Conservation (phyloP, 371 early-diverging fungal species). For the Mortierella sp. region DNA sequence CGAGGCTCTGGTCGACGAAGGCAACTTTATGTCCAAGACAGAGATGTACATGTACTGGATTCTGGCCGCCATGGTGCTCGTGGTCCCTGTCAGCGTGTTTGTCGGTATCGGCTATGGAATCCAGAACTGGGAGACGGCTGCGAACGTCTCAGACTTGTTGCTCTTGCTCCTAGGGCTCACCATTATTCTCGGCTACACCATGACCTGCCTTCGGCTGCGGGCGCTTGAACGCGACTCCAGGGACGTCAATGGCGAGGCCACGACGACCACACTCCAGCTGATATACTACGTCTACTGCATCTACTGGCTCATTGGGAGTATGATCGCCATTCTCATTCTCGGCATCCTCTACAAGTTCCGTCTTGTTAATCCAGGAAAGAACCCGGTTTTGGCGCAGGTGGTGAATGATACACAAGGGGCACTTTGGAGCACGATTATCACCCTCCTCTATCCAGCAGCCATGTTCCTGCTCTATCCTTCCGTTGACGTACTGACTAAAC, state of each 20-base stretch:
- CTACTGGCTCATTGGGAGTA: constrained; percentile 48
- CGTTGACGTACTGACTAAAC: constrained; percentile 39
- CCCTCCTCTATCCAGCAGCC: constrained; percentile 45
- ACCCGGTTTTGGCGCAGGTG: constrained; percentile 31
- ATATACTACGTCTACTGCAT: constrained; percentile 43
- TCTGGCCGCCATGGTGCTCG: constrained; percentile 14
- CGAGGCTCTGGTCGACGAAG: constrained; percentile 47
- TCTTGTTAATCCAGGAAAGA: not conserved
- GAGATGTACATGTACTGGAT: constrained; percentile 42
- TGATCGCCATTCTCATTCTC: constrained; percentile 25
- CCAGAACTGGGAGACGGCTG: constrained; percentile 5
- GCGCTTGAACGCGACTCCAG: constrained; percentile 48
- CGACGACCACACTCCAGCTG: constrained; percentile 41
- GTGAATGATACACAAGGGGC: constrained; percentile 36
- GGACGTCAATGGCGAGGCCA: constrained; percentile 41
- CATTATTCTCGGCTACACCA: constrained; percentile 24
- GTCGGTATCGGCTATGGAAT: constrained; percentile 12
- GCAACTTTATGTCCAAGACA: constrained; percentile 43
- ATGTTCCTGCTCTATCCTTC: constrained; percentile 51
- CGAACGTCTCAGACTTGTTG: constrained; percentile 10
- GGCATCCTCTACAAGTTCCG: constrained; percentile 31
- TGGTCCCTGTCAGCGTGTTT: constrained; percentile 12
- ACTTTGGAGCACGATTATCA: constrained; percentile 32
- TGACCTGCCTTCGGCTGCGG: constrained; percentile 34
- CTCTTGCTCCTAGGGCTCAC: constrained; percentile 15